These are phyloP conservation scores for Gremmenia infestans DNA, from an alignment of 2,329 filamentous ascomycete species.

Conservation along the genomic window DNA sequence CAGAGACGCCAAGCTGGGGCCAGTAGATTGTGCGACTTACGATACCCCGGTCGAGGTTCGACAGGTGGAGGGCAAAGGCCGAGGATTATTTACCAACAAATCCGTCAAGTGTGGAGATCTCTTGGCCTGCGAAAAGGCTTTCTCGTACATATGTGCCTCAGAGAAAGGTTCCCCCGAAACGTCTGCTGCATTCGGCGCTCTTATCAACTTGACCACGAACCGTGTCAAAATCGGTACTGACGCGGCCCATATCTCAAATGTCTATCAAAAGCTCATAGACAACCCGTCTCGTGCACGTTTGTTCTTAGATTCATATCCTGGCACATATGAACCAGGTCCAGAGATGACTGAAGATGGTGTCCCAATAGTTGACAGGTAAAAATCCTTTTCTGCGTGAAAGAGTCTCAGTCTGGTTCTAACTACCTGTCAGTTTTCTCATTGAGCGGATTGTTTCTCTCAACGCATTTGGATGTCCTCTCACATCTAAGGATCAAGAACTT, in stretches of 20 bases:
- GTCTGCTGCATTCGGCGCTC: conserved; percentile 21
- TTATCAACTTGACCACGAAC: conserved; percentile 36
- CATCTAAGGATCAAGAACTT: conserved; percentile 24
- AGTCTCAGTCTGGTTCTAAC: neutral
- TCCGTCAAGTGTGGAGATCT: conserved; percentile 45
- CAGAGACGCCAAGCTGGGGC: conserved; percentile 29
- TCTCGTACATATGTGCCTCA: conserved; percentile 36
- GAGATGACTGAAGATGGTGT: conserved; percentile 31
- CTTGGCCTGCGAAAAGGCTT: conserved; percentile 52
- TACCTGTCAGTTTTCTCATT: conserved; percentile 39
- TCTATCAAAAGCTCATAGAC: conserved; percentile 42
- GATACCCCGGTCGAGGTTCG: conserved; percentile 38
- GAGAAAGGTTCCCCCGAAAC: conserved; percentile 8
- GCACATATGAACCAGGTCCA: conserved; percentile 34
- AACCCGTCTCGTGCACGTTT: conserved; percentile 33
- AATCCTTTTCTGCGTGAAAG: conserved; percentile 14
- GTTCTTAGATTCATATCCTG: conserved; percentile 38
- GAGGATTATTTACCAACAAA: conserved; percentile 47
- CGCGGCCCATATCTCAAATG: conserved; percentile 35
- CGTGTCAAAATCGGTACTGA: conserved; percentile 34
- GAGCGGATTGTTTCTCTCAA: conserved; percentile 40
- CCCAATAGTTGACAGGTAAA: conserved; percentile 42
- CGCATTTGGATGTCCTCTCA: conserved; percentile 35
- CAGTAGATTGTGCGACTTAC: conserved; percentile 46
- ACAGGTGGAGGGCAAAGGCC: conserved; percentile 37